Conservation (phyloP, 2,329 filamentous ascomycete genomes). For the Stagonosporopsis tanaceti region DNA sequence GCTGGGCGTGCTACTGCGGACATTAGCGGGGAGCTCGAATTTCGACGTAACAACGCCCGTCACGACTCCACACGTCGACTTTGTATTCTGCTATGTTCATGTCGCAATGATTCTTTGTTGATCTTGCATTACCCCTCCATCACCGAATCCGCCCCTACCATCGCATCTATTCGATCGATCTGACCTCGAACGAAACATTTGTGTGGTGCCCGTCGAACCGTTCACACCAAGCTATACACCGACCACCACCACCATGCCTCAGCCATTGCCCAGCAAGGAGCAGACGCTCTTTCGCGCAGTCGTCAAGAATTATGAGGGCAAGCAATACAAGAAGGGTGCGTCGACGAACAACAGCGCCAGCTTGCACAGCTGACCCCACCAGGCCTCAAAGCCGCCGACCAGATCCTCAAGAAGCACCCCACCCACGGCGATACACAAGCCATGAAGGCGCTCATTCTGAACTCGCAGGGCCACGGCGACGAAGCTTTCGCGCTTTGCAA, state of each 20-base stretch:
- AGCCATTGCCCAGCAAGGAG: slow-evolving; percentile 85
- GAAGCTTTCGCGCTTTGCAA: slow-evolving; percentile 95
- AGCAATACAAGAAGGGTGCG: slow-evolving; percentile 90
- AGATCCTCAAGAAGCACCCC: slow-evolving; percentile 92
- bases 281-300: slow-evolving; percentile 91
- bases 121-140: slow-evolving; percentile 7
- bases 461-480: slow-evolving; percentile 87
- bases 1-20: slow-evolving; percentile 18
- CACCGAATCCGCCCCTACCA: background rate
- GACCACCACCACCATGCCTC: slow-evolving; percentile 65
- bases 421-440: slow-evolving; percentile 98
- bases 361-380: slow-evolving; percentile 33
- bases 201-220: slow-evolving; percentile 20
- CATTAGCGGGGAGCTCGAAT: slow-evolving; percentile 29
- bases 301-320: slow-evolving; percentile 95
- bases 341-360: slow-evolving; percentile 14
- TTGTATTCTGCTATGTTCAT: slow-evolving; percentile 6
- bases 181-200: slow-evolving; percentile 24
- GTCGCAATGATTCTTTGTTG: slow-evolving; percentile 17
- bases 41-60: slow-evolving; percentile 36
- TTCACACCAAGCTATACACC: slow-evolving; percentile 13
- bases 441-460: slow-evolving; percentile 98
- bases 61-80: slow-evolving; percentile 16
- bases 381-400: slow-evolving; percentile 94
- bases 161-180: slow-evolving; percentile 5